Percentiles rank a stretch among this genome's conserved stretches.
Conservation (phyloP, 768 basidiomycete species). For the Asterophora lycoperdoides region DNA sequence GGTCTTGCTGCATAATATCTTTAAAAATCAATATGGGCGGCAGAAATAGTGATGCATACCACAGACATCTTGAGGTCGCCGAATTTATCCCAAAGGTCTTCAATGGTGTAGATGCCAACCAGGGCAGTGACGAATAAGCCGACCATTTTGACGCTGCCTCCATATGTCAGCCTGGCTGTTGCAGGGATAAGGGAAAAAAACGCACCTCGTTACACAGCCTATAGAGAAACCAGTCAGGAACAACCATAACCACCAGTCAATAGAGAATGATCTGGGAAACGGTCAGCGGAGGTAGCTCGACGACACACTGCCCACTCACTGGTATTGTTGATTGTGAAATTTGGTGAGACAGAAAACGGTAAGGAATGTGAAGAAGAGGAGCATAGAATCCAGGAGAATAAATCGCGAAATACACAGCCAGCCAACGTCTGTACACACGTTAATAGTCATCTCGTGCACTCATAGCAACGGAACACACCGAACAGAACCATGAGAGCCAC, state of each 20-base stretch:
- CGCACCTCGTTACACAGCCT: conserved; percentile 88
- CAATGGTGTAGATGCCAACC: conserved; percentile 93
- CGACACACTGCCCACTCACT: conserved; percentile 46
- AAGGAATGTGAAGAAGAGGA: conserved; percentile 98
- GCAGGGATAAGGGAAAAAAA: neutral
- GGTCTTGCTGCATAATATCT: conserved; percentile 59
- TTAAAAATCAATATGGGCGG: neutral
- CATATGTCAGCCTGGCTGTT: neutral
- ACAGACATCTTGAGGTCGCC: conserved; percentile 90
- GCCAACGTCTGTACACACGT: conserved; percentile 66
- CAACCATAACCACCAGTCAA: conserved; percentile 98
- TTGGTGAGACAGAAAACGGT: conserved; percentile 93
- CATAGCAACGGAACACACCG: conserved; percentile 46
- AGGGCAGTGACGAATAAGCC: conserved; percentile 93
- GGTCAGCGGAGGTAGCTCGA: conserved; percentile 7
- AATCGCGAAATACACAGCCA: conserved; percentile 98
- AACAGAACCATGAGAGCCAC: conserved; percentile 91
- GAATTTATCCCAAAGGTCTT: conserved; percentile 98
- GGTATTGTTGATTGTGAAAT: conserved; percentile 95
- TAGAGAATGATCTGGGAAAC: conserved; percentile 71
- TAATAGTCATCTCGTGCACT: neutral
- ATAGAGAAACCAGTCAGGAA: conserved; percentile 91
- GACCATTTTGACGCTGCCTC: conserved; percentile 87
- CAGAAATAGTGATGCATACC: conserved; percentile 43
- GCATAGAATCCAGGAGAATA: conserved; percentile 96